Base-by-base conservation (phyloP, 2,329 filamentous ascomycete species). In the Magnaporthiopsis poae region DNA sequence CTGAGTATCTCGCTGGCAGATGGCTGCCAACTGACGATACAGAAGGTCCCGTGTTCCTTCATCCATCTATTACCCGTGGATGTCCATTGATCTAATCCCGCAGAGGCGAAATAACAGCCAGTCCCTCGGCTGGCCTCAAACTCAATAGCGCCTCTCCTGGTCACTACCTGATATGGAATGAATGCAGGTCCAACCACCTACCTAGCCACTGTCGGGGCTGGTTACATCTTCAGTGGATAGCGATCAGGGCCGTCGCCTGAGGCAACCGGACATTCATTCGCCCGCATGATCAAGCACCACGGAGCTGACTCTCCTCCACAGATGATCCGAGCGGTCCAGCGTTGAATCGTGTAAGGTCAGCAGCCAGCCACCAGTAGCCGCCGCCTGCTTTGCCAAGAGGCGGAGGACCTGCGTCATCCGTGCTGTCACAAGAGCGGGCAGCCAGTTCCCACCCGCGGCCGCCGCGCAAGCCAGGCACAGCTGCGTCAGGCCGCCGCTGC, bases 401-500 rank as follows among this genome's bases (percentile, higher is more conserved):
- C 25, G 56, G 56, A 60, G 25, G 56, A 60, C 56, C 56, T 60
- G 56, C 25, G 56, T 36, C 35, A 36, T 52, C 15, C 7, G 39
- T 21, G 39, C 18, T 21, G 39, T 46, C 39, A 46, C 39, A 46
- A 46, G 39, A 46, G 39, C 39, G 29, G 29, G 29, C 29, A 46
- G 15, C 39, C 39, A 46, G 39, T 15, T 52, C 39, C 39, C 18
- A 8, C 39, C 39, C 21, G 39, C 39, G 5, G 5, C 15, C 35
- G 64, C 64, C 60, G 60, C 60, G 64, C 64, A 65, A 65, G 39
- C 39, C 64, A 65, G 36, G 33, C 29, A 60, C 60, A 31, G 35
- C 64, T 65, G 64, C 64, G 56, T 65, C 60, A 56, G 18, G 64
- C 31, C 18, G 31, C 59, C 31, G 25, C 52, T 60, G 33, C 52